Percentiles rank a stretch among this genome's conserved stretches.
Evolutionary conservation across 2,329 filamentous ascomycete genomes (phyloP).

Genomic region (Setomelanomma holmii): DNA sequence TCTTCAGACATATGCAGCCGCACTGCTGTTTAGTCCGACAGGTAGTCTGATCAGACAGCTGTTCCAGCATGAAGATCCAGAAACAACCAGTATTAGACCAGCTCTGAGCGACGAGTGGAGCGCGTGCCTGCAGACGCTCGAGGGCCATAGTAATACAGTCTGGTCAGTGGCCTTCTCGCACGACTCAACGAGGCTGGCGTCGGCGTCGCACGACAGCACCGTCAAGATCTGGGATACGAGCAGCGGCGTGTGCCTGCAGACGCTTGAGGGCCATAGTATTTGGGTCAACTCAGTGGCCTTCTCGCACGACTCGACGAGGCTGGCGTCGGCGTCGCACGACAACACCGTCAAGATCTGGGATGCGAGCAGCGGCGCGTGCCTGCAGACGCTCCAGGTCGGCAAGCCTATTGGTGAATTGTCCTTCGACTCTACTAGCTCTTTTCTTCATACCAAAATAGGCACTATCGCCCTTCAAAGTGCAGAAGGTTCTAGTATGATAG

Average conservation of each 20-base stretch:
- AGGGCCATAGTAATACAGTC: conserved; percentile 18
- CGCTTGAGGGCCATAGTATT: conserved; percentile 24
- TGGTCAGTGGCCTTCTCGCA: conserved; percentile 26
- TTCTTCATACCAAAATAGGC: conserved; percentile 27
- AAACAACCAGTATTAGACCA: too few species aligned
- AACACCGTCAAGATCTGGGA: conserved; percentile 30
- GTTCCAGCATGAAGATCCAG: too few species aligned
- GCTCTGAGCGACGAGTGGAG: too few species aligned
- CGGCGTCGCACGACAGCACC: conserved; percentile 13
- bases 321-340: conserved; percentile 28
- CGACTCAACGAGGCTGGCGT: conserved; percentile 22
- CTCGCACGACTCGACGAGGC: conserved; percentile 20
- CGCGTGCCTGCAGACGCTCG: conserved; percentile 16
- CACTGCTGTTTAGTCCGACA: conserved; percentile 27
- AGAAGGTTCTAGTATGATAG: not conserved
- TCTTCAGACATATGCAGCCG: conserved; percentile 32
- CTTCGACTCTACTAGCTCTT: conserved; percentile 22
- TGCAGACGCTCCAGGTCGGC: conserved; percentile 11
- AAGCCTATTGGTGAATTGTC: conserved; percentile 16
- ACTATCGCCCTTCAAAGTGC: conserved; percentile 11
- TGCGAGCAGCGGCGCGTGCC: conserved; percentile 15
- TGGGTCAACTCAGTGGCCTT: conserved; percentile 25
- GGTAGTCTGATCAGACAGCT: too few species aligned
- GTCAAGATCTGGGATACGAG: conserved; percentile 19
- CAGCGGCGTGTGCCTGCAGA: conserved; percentile 20